These are phyloP conservation scores for Gyromitra esculenta DNA, from an alignment of 2,329 filamentous ascomycete species.

Conservation along the genomic window DNA sequence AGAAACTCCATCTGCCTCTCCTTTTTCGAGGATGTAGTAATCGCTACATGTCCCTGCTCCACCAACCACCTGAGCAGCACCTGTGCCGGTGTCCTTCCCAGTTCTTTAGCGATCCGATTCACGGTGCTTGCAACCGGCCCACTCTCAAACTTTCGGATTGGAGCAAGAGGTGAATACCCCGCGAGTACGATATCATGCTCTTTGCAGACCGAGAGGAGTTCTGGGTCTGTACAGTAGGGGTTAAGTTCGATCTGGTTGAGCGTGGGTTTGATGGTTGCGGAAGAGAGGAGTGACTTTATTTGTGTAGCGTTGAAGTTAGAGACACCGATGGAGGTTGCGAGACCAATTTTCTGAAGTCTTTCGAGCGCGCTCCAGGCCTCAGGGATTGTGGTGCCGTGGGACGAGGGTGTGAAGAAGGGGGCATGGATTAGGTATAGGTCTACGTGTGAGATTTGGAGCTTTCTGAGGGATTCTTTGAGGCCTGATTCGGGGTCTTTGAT, in stretches of 20 bases:
- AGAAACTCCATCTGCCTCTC: constrained; percentile 69
- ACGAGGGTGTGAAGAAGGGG: constrained; percentile 62
- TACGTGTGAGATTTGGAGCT: constrained; percentile 75
- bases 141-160: constrained; percentile 62
- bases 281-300: constrained; percentile 68
- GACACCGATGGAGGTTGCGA: constrained; percentile 76
- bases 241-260: constrained; percentile 86
- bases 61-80: constrained; percentile 70
- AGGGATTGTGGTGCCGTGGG: constrained; percentile 56
- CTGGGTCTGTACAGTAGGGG: constrained; percentile 65
- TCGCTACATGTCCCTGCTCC: constrained; percentile 68
- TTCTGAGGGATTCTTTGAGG: constrained; percentile 70
- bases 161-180: constrained; percentile 55
- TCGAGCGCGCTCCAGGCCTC: constrained; percentile 76
- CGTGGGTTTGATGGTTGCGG: constrained; percentile 71
- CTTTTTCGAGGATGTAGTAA: constrained; percentile 71
- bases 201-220: constrained; percentile 49
- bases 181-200: constrained; percentile 53
- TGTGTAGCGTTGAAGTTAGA: constrained; percentile 74
- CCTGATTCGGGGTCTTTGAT: constrained; percentile 62
- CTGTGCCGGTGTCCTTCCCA: constrained; percentile 68
- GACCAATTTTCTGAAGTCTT: constrained; percentile 69
- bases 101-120: constrained; percentile 67
- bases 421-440: constrained; percentile 68
- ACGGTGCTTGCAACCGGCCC: constrained; percentile 68